phyloP scores from a whole-genome alignment of 2,329 filamentous ascomycete genomes.

The Fusarium nodosum region DNA sequence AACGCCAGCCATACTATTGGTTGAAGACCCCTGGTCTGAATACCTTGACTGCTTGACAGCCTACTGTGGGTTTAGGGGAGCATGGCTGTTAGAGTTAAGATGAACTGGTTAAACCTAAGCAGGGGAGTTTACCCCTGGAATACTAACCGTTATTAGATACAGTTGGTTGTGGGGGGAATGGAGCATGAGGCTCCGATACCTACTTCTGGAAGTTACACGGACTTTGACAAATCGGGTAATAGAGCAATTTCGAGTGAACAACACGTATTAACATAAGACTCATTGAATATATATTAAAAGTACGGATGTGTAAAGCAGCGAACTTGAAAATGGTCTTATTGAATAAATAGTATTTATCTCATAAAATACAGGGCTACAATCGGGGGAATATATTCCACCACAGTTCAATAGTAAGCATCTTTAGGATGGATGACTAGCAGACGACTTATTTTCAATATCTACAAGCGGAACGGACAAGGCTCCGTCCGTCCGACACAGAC shows the following conservation, averaged over 20 bases:
- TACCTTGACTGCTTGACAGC: too few species aligned
- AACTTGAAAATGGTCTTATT: background rate
- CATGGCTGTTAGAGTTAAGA: too few species aligned
- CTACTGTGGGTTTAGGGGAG: too few species aligned
- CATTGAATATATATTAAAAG: rapidly evolving
- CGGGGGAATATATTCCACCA: background rate
- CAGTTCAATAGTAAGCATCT: background rate
- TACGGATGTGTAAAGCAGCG: rapidly evolving
- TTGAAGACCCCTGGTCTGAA: too few species aligned
- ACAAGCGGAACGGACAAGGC: background rate
- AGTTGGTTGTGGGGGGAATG: background rate
- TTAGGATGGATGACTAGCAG: background rate
- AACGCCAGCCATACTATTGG: too few species aligned
- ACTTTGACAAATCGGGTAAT: background rate
- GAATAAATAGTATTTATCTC: background rate
- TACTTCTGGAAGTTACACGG: slow-evolving; percentile 8
- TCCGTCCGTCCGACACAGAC: background rate
- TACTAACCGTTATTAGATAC: background rate
- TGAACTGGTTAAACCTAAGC: background rate
- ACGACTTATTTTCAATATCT: background rate
- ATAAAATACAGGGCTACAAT: background rate
- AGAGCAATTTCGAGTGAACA: background rate
- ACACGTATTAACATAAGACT: rapidly evolving
- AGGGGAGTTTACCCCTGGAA: background rate
- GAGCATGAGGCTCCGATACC: slow-evolving; percentile 5